Base-by-base conservation (phyloP, 2,329 filamentous ascomycete genomes). In the Talaromyces sp. region DNA sequence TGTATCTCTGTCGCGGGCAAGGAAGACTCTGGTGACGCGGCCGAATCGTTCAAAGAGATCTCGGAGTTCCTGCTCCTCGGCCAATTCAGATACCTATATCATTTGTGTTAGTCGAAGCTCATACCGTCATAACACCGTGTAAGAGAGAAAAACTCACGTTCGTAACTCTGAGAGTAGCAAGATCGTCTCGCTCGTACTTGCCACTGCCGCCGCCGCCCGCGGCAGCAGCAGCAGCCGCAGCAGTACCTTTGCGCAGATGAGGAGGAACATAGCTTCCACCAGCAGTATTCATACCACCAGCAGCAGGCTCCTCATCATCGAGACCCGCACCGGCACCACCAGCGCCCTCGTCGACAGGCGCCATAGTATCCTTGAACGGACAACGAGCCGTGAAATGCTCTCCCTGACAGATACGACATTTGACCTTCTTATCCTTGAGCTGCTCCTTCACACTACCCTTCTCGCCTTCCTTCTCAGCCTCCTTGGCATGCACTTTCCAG, bases 281-380 rank as follows among this genome's bases (percentile, higher is more conserved):
- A 56, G 80, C 81, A 61, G 87, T 89, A 31, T 88, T 82, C 35
- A 81, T 85, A 66, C 87, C 90, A 39, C 82, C 82, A 47, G 79
- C 79, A 45, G 79, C 73, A 47, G 74, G 72, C 35, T 76, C 74
- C 24, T 78, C 81, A 57, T 78, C 83, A 58, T 78, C 80, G 33
- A 73, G 77, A 33, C 80, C 83, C 27, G 24, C 59, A 24, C 72
- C 75, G 35, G 71, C 76, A 58, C 70, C 76, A 58, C 70, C 74
- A 49, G 73, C 68, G 22, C 77, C 68, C 70, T 83, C 82, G 49
- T 82, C 82, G 65, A 83, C 79, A 7, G 82, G 95, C 41, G 94
- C 93, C 93, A 99, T 97, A 73, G 94, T 99, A 79, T 98, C 95
- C 85, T 98, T 99, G 89, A 97, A 99, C 41, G 95, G 95, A 88